Base-by-base conservation (phyloP, 495 filamentous ascomycete genomes). In the Trichoderma erinaceum region DNA sequence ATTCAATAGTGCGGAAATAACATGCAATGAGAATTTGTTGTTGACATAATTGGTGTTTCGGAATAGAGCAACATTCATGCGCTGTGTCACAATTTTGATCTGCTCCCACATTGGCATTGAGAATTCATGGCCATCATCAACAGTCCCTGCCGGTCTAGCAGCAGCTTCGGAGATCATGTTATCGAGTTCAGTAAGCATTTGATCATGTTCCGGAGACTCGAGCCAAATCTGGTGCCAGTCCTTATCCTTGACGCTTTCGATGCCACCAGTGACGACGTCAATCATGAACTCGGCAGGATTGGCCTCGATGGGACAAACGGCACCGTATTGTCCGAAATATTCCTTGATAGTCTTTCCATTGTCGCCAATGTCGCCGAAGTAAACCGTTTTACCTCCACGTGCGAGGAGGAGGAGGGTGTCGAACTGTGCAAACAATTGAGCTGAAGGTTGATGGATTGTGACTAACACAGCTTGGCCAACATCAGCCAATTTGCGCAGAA, bases 281-380 rank as follows among this genome's bases (percentile, higher is more conserved):
- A 97, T 82, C 44, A 97, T 90, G 76, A 92, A 93, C 74, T 96
- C 92, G 35, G 92, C 92, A 15, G 91, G 83, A 74, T 96, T 96
- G 23, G 75, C 77, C 13, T 87, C 87, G 63, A 90, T 92, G 15
- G 86, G 76, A 25, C 79, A 86, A 3, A 85, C 85, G 23, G 92
- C 90, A 67, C 94, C 92, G 32, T 82, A 79, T 70, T 91, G 86
- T 64, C 74, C 75, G 66, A 83, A 84, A 66, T 83, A 82, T 23
- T 79, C 58, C 11, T 80, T 76, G 2, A 82, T 80, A 16, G 79
- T 76, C 23, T 74, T 75, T 10, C 78, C 81, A 68, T 84, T 78
- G 4, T 79, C 70, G 52, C 79, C 82, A 72, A 88, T 77, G 71
- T 80, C 72, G 5, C 91, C 91, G 71, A 89, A 89, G 75, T 93